These are phyloP conservation scores for Xylaria castorea DNA, from an alignment of 495 filamentous ascomycete genomes.

Conservation along the genomic window DNA sequence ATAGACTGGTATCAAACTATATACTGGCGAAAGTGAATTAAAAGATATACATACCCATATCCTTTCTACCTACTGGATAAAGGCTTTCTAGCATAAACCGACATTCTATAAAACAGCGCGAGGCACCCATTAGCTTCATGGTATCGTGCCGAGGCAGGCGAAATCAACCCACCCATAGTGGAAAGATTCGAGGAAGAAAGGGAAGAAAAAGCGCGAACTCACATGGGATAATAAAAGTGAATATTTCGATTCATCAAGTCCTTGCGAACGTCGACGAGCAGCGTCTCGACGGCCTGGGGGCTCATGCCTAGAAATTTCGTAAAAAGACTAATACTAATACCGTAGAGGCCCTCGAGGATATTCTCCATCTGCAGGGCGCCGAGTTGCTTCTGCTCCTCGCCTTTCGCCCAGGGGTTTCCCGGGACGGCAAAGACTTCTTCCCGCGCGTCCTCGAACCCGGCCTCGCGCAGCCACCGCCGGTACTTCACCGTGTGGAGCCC, in stretches of 20 bases:
- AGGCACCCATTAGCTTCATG: neutral
- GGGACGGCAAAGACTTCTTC: conserved; percentile 56
- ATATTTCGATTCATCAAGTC: conserved; percentile 58
- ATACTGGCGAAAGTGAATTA: neutral
- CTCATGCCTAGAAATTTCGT: conserved; percentile 59
- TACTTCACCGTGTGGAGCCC: conserved; percentile 33
- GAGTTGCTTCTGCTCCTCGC: conserved; percentile 54
- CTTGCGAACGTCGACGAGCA: conserved; percentile 59
- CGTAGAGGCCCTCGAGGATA: conserved; percentile 51
- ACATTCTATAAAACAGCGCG: conserved; percentile 13
- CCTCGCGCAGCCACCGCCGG: conserved; percentile 43
- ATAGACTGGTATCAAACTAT: conserved; percentile 7
- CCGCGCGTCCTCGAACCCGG: conserved; percentile 53
- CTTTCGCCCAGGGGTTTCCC: conserved; percentile 59
- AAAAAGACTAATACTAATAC: conserved; percentile 59
- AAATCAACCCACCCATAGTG: too few species aligned
- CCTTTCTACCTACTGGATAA: neutral
- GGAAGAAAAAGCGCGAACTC: conserved; percentile 31
- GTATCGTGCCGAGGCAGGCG: neutral
- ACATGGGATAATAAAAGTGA: conserved; percentile 57
- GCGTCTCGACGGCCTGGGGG: conserved; percentile 55
- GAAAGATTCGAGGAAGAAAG: neutral
- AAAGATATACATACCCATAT: neutral
- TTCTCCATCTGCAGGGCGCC: conserved; percentile 51
- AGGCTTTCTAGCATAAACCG: conserved; percentile 29